These are phyloP conservation scores for Scenedesmus sp. DNA, from an alignment of 163 green algal species.

Conservation along the genomic window DNA sequence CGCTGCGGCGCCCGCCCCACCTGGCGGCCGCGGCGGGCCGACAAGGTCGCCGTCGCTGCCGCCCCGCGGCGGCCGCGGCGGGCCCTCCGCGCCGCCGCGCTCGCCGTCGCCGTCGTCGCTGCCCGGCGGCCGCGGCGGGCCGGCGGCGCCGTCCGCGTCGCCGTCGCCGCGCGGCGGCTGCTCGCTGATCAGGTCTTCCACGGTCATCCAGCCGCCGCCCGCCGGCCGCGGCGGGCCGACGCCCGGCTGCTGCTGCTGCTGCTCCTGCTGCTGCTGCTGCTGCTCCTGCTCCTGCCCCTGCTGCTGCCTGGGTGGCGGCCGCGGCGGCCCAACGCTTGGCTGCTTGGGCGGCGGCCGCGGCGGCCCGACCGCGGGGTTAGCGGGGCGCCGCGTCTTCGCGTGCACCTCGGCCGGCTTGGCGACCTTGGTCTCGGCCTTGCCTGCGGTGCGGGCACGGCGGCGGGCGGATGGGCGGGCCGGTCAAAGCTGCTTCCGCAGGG, in stretches of 20 bases:
- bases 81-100: background rate
- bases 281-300: background rate
- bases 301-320: conserved; percentile 8
- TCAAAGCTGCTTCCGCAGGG: background rate
- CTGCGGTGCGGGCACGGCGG: conserved; percentile 29
- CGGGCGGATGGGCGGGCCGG: too few relatives aligned
- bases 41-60: conserved; percentile 25
- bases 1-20: conserved; percentile 2
- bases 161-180: background rate
- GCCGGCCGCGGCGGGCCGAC: conserved; percentile 12
- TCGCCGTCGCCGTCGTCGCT: background rate
- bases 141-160: background rate
- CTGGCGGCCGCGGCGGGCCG: conserved; percentile 32
- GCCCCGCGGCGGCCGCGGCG: conserved; percentile 3
- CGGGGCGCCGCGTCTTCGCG: conserved; percentile 25
- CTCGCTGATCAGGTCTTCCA: background rate
- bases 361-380: background rate
- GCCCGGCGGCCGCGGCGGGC: too few relatives aligned
- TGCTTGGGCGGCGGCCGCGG: conserved; percentile 12
- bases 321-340: conserved; percentile 6
- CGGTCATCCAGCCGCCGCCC: conserved; percentile 30
- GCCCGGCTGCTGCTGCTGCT: conserved; percentile 7
- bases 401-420: conserved; percentile 21
- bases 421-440: conserved; percentile 33
- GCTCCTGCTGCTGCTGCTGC: background rate